These are phyloP conservation scores for Ophiosphaerella korrae DNA, from an alignment of 2,329 filamentous ascomycete genomes.

Conservation along the genomic window DNA sequence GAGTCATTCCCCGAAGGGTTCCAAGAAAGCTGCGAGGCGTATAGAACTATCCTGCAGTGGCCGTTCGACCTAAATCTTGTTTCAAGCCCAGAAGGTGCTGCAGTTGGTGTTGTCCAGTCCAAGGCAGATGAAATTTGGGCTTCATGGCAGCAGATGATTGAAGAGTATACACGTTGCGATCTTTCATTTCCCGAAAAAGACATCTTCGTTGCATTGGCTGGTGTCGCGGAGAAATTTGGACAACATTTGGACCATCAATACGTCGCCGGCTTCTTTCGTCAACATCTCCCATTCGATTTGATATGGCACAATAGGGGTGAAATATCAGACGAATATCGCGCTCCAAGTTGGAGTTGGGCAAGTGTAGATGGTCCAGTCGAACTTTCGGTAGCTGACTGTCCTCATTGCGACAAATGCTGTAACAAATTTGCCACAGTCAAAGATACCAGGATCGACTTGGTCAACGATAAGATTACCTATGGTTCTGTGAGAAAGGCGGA, in stretches of 20 bases:
- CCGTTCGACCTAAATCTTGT: background rate
- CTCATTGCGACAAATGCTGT: conserved; percentile 1
- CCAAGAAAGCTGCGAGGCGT: conserved; percentile 1
- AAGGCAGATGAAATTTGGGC: background rate
- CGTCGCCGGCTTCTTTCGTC: conserved; percentile 4
- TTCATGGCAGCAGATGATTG: background rate
- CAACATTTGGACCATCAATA: conserved; percentile 4
- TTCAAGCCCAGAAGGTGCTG: background rate
- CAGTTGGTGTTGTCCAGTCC: background rate
- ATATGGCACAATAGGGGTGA: conserved; percentile 6
- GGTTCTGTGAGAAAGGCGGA: background rate
- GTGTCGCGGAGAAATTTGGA: conserved; percentile 1
- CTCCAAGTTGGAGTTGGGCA: conserved; percentile 5
- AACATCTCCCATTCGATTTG: conserved; percentile 2
- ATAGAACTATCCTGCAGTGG: background rate
- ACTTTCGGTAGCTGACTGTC: background rate
- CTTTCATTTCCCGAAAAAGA: conserved; percentile 3
- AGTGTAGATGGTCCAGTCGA: conserved; percentile 1
- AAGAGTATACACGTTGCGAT: conserved; percentile 2
- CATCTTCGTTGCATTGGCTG: conserved; percentile 1
- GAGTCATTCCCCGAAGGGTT: conserved; percentile 2
- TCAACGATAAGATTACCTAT: background rate
- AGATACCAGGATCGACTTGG: background rate
- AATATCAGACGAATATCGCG: background rate
- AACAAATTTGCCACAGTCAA: background rate